A percentile compares a stretch with the other conserved stretches of the same genome.
Conservation (phyloP, 1,284 basidiomycete genomes). For the Ganoderma lingzhi region DNA sequence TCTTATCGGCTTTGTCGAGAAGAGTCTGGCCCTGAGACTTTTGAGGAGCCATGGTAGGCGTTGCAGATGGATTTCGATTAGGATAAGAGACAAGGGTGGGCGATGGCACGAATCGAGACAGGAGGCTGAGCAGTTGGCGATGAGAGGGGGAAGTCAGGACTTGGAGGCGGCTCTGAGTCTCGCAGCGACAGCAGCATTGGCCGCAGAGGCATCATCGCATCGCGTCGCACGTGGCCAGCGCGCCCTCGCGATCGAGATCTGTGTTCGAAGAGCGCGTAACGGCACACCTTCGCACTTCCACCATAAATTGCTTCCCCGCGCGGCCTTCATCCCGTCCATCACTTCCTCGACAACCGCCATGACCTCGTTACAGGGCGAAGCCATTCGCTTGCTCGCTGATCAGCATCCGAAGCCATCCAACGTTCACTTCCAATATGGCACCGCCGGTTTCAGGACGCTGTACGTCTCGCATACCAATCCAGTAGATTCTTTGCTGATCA, state of each 20-base stretch:
- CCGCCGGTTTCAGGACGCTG: slow-evolving; percentile 94
- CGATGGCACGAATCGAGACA: background rate
- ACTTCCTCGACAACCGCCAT: slow-evolving; percentile 42
- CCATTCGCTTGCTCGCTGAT: slow-evolving; percentile 59
- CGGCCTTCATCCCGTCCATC: slow-evolving; percentile 3
- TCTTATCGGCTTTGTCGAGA: slow-evolving; percentile 92
- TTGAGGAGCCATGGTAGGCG: slow-evolving; percentile 39
- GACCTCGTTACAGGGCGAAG: slow-evolving; percentile 50
- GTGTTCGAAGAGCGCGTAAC: slow-evolving; percentile 13
- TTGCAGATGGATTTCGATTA: background rate
- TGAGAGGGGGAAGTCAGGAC: slow-evolving; percentile 8
- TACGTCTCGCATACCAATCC: slow-evolving; percentile 51
- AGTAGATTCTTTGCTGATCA: slow-evolving; percentile 18
- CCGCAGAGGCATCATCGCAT: slow-evolving; percentile 15
- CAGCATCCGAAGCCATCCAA: slow-evolving; percentile 70
- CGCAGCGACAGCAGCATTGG: too few relatives aligned
- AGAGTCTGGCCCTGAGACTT: slow-evolving; percentile 76
- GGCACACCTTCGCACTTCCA: slow-evolving; percentile 16
- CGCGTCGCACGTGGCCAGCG: slow-evolving; percentile 32
- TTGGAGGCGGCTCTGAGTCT: background rate
- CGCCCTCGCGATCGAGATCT: slow-evolving; percentile 32
- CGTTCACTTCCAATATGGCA: slow-evolving; percentile 87
- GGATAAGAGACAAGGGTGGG: slow-evolving; percentile 5
- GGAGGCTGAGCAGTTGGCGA: slow-evolving; percentile 17
- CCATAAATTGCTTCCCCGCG: slow-evolving; percentile 22